Evolutionary conservation across 2,329 filamentous ascomycete genomes (phyloP).

Genomic region (Aureobasidium namibiae): DNA sequence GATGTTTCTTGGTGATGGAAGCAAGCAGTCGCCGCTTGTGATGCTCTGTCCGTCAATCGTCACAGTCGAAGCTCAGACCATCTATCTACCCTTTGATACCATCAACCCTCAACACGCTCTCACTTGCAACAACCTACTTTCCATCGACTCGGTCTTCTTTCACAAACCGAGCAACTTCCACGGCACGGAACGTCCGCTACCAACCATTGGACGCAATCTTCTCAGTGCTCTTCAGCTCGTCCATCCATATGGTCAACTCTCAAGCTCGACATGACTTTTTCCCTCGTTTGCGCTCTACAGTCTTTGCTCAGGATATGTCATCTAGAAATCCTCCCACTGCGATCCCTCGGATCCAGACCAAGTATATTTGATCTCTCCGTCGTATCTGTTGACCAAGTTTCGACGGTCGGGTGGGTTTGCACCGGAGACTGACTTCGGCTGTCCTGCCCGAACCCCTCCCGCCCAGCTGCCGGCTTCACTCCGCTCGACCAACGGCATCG

Average conservation of each 20-base stretch:
- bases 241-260: not conserved
- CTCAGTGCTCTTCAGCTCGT: not conserved
- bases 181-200: not conserved
- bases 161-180: not conserved
- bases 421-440: not conserved
- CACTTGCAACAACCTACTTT: not conserved
- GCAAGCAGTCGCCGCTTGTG: not conserved
- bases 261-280: no score
- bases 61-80: not conserved
- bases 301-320: no score
- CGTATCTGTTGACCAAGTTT: not conserved
- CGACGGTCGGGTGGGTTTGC: not conserved
- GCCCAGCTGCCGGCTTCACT: not conserved
- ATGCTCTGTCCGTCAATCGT: not conserved
- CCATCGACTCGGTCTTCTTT: not conserved
- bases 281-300: no score
- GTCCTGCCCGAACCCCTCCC: slow-evolving; percentile 3
- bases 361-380: not conserved
- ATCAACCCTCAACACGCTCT: not conserved
- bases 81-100: not conserved
- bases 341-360: not conserved
- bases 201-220: not conserved
- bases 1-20: not conserved
- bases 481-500: slow-evolving; percentile 8
- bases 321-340: not conserved